Evolutionary conservation across 352 stramenopile genomes (phyloP).

Genomic region (Phytopythium helicoides): DNA sequence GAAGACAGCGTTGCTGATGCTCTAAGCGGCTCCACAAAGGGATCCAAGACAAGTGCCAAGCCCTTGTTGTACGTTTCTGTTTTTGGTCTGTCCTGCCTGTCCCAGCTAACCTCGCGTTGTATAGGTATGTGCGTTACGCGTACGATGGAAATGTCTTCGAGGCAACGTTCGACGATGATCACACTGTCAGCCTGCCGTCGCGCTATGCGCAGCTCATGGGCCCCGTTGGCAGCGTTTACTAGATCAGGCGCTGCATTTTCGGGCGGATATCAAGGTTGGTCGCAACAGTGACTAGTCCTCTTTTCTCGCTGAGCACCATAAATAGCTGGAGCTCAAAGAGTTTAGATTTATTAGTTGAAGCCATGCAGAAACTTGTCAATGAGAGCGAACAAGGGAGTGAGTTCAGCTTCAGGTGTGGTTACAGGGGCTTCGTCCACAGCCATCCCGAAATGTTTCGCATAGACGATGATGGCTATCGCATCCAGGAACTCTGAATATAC

Average conservation of each 20-base stretch:
- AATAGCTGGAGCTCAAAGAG: too few species aligned
- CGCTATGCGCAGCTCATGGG: constrained; percentile 74
- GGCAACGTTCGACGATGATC: constrained; percentile 75
- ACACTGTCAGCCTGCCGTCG: constrained; percentile 69
- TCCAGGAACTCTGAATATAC: constrained; percentile 65
- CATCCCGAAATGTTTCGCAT: constrained; percentile 29
- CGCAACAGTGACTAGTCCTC: too few species aligned
- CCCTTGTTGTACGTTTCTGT: constrained; percentile 57
- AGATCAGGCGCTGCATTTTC: too few species aligned
- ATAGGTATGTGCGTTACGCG: constrained; percentile 75
- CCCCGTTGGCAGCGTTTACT: constrained; percentile 59
- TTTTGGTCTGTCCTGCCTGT: background rate
- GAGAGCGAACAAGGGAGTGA: constrained; percentile 35
- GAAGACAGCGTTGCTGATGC: constrained; percentile 42
- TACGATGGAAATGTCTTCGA: constrained; percentile 75
- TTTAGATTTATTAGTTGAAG: too few species aligned
- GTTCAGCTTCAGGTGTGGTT: constrained; percentile 10
- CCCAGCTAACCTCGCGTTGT: background rate
- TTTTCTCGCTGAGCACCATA: too few species aligned
- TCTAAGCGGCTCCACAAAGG: constrained; percentile 3
- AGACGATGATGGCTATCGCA: constrained; percentile 44
- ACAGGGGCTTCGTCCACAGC: constrained; percentile 1
- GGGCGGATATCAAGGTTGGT: too few species aligned
- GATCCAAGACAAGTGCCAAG: constrained; percentile 12
- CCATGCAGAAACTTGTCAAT: constrained; percentile 44